phyloP scores from a whole-genome alignment of 345 rosid species.

The Lumnitzera littorea region DNA sequence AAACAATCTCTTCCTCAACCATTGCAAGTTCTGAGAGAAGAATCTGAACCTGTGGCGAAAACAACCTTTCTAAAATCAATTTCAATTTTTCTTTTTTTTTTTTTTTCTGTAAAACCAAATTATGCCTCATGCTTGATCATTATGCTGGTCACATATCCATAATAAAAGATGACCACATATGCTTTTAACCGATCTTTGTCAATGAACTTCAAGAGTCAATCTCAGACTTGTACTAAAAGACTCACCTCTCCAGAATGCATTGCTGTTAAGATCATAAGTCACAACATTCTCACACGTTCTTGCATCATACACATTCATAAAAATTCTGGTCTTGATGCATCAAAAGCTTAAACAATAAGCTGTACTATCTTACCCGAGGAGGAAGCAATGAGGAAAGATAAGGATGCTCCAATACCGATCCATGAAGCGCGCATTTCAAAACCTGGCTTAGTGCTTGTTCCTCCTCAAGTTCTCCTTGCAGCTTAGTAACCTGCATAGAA shows the following conservation, averaged over 20 bases:
- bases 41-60: conserved; percentile 38
- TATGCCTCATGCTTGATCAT: no score
- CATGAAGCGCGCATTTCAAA: conserved; percentile 43
- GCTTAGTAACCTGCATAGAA: conserved; percentile 40
- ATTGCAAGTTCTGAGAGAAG: conserved; percentile 55
- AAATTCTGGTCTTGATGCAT: not conserved
- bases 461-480: conserved; percentile 54
- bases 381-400: conserved; percentile 56
- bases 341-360: not conserved
- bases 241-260: no score
- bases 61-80: not conserved
- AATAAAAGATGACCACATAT: no score
- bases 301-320: not conserved
- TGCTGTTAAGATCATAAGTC: no score
- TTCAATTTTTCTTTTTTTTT: no score
- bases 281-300: no score
- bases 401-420: conserved; percentile 40
- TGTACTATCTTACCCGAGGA: conserved; percentile 37
- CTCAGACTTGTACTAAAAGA: no score
- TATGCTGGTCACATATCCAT: no score
- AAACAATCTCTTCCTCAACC: conserved; percentile 69
- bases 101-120: no score
- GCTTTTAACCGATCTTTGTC: no score
- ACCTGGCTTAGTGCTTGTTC: conserved; percentile 45
- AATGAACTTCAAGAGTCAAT: no score